Base-by-base conservation (phyloP, 495 filamentous ascomycete genomes). In the Neohortaea acidophila region DNA sequence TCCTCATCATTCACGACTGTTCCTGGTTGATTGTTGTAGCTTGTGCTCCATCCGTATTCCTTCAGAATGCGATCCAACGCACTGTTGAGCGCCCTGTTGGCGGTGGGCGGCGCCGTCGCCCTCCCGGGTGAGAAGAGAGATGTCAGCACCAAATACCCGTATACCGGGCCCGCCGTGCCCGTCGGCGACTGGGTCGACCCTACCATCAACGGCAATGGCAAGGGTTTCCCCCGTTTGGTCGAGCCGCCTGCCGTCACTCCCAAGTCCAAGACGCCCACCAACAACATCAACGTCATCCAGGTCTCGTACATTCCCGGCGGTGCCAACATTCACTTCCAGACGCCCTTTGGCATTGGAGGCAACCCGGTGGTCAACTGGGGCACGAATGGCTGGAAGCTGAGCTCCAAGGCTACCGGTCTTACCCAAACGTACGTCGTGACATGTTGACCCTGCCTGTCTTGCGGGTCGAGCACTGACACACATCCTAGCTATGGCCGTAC, bases 191-290 rank as follows among this genome's bases (percentile, higher is more conserved):
- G 64, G 64, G 61, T 68, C 23, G 56, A 70, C 45, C 56, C 52
- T 9, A 63, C 58, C 20, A 42, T 65, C 54, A 68, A 67, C 51
- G 63, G 65, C 41, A 68, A 68, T 45, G 65, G 64, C 21, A 67
- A 68, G 42, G 66, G 66, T 2, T 70, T 64, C 40, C 57, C 60
- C 13, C 64, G 65, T 44, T 54, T 70, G 6, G 59, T 66, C 22
- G 70, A 76, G 47, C 57, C 68, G 17, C 66, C 71, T n/a, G 67
- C 67, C 14, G 66, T 70, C 17, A 61, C 58, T 47, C 67, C 67
- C 2, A 47, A 46, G 13, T 46, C 41, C 0, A 31, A 41, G 11
- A 55, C 62, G 30, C 62, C 64, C 19, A 60, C 51, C 30, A 70
- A 70, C 58, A 70, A 70, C 41, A 51, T 70, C 50, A 69, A 70